Evolutionary conservation across 2,329 filamentous ascomycete species (phyloP), one percentile per base, ranked within the genome.

Genomic region (Alternaria panax): DNA sequence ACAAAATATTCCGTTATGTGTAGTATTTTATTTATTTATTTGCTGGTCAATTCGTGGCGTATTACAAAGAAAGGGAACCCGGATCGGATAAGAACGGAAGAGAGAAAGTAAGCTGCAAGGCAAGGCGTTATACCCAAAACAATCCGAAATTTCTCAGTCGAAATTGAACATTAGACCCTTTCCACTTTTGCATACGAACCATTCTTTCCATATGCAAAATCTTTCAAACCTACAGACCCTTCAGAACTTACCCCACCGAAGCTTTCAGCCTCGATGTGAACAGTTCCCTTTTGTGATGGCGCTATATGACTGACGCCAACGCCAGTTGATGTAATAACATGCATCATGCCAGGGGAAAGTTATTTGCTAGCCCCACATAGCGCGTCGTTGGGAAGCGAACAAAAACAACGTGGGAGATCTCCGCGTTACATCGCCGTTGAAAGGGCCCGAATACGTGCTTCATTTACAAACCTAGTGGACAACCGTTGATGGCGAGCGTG

Each of bases 1-100:
- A 51, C 25, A 22, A 36, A 34, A 27, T 25, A 27, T 30, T 38
- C 51, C 62, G 28, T 59, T 30, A 38, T 46, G 30, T 38, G 3
- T 61, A 51, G 46, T 54, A 40, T 51, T 7, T 25, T 48, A 24
- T 22, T 51, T 48, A 24, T 22, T 51, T 48, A 11, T 48, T 36
- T 34, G 45, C 45, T 48, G 20, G 45, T 34, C 28, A 36, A 48
- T 24, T 48, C 22, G 45, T 48, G 45, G 45, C 28, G 45, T 11
- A 36, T 22, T 16, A 14, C 32, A 22, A 48, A 48, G 30, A 36
- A 24, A 24, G n/a, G 22, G 18, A 24, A n/a, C 14, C 30, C 5
- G 20, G 48, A 51, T 36, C 8, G 30, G 32, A 40, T 18, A 27
- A 40, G n/a, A 40, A 40, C 3, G 48, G 48, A 40, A 14, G 48